phyloP scores from a whole-genome alignment of 2,329 filamentous ascomycete genomes.

The Neoscytalidium dimidiatum region DNA sequence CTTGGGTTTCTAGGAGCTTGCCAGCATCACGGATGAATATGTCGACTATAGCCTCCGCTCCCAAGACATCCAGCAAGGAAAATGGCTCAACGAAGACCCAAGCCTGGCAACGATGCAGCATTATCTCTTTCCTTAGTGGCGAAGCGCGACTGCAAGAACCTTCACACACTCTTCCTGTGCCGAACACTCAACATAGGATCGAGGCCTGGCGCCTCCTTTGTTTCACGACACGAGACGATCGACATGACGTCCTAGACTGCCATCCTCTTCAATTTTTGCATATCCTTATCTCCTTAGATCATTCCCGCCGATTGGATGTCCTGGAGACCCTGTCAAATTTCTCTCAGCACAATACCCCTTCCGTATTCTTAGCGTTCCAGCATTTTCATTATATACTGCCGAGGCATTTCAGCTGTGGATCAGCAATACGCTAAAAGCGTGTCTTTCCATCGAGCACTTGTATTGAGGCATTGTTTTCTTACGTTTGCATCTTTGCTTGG shows the following conservation, averaged over 20 bases:
- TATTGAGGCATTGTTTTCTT: background rate
- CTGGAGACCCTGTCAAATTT: background rate
- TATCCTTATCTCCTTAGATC: background rate
- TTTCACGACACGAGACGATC: slow-evolving; percentile 7
- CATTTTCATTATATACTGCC: background rate
- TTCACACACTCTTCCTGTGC: background rate
- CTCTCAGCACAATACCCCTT: slow-evolving; percentile 14
- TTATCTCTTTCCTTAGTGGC: background rate
- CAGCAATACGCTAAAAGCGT: background rate
- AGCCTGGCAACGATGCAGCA: slow-evolving; percentile 52
- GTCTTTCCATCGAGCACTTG: background rate
- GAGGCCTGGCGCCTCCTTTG: background rate
- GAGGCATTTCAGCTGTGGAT: background rate
- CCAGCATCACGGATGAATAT: slow-evolving; percentile 57
- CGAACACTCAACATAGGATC: background rate
- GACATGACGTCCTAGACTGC: background rate
- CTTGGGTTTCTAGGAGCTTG: slow-evolving; percentile 51
- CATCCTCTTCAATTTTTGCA: background rate
- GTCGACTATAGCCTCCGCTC: slow-evolving; percentile 58
- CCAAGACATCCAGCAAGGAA: slow-evolving; percentile 57
- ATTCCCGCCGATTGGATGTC: slow-evolving; percentile 13
- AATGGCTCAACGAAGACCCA: slow-evolving; percentile 65
- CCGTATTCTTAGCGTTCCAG: slow-evolving; percentile 16
- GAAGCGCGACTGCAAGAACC: no score
- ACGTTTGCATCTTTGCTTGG: background rate